Percentiles rank a stretch among this genome's conserved stretches.
Evolutionary conservation across 305 asterid species (phyloP).

Genomic region (Ajuga reptans): DNA sequence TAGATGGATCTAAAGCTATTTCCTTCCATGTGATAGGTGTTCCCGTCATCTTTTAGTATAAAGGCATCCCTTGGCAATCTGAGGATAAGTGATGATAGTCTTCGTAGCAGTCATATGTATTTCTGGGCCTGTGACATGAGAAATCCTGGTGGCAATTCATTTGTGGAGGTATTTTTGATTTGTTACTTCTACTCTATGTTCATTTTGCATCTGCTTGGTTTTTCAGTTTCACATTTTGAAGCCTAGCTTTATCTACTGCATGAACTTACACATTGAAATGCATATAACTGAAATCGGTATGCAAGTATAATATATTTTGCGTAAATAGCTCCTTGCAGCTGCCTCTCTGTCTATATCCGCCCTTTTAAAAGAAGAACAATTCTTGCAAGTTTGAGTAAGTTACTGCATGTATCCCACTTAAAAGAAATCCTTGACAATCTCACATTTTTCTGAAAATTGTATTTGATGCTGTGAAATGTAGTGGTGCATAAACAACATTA

Average conservation of each 20-base stretch:
- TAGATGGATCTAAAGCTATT: constrained; percentile 20
- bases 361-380: neutral
- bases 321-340: neutral
- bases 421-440: constrained; percentile 2
- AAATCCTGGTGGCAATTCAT: constrained; percentile 92
- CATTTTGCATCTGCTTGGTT: neutral
- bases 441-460: neutral
- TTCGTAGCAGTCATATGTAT: constrained; percentile 61
- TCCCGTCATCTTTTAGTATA: constrained; percentile 83
- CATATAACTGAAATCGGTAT: neutral
- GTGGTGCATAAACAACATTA: neutral
- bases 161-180: constrained; percentile 65
- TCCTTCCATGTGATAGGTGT: constrained; percentile 47
- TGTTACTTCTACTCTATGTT: constrained; percentile 4
- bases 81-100: constrained; percentile 90
- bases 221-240: neutral
- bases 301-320: neutral
- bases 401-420: neutral
- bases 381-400: neutral
- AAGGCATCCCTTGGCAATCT: constrained; percentile 95
- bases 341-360: neutral
- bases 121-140: constrained; percentile 99
- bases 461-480: neutral
- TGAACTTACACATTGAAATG: neutral
- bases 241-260: neutral